Base-by-base conservation (phyloP, 192 early-diverging fungal genomes). In the Coemansia sp. region DNA sequence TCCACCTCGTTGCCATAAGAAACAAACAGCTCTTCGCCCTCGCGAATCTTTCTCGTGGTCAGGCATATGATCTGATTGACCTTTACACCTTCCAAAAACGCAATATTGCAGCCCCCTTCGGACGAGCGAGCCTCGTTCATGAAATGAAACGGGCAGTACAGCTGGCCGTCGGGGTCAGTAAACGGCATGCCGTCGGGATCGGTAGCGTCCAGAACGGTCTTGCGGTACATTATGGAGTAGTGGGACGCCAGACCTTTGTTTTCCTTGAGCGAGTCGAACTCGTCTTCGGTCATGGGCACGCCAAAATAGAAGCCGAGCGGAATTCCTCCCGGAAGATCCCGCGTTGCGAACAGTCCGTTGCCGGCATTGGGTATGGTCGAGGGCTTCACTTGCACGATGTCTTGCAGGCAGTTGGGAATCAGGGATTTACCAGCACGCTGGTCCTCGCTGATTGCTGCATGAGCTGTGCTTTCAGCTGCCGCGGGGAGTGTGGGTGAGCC, bases 231-330 rank as follows among this genome's bases (percentile, higher is more conserved):
- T 62, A 94, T 87, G 1, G 93, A 86, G 59, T 96, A 96, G 51
- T 93, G 86, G 3, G 87, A 89, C 3, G 93, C 81, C 40, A 82
- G 32, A 0, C 92, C 92, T 9, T 89, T 75, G 10, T 80, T 72
- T 40, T 95, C 93, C 57, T 96, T 96, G 16, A 86, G 64, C 0
- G 83, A 85, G 73, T 96, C 93, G 58, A 91, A 96, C 62, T 96
- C 93, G 57, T 91, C 90, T 75, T 96, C 93, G 2, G 89, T 92
- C 90, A 93, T 96, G 8, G 93, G 93, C 6, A 96, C 90, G 15
- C 93, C 93, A 80, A 96, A 96, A 57, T 96, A 96, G 58, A 94
- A 96, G 2, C 93, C 93, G 4, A 96, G 62, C 0, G 88, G 85
- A 14, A 85, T 88, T 7, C 83, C 81, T 14, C 69, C 79, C 2